phyloP scores from a whole-genome alignment of 2,329 filamentous ascomycete species.

The Fusarium nisikadoi region DNA sequence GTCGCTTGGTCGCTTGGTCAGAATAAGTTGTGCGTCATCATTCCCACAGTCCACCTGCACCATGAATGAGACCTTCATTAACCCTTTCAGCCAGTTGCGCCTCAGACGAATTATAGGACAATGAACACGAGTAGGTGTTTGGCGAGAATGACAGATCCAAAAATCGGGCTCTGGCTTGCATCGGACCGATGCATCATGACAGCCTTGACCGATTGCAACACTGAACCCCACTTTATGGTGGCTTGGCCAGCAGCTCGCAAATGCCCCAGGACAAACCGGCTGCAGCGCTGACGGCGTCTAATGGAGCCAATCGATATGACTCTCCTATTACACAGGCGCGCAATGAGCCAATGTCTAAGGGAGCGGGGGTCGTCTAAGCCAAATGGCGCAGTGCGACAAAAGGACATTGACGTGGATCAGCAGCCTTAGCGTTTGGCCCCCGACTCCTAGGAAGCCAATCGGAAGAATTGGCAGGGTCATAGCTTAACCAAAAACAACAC shows the following conservation, averaged over 20 bases:
- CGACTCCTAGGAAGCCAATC: constrained; percentile 43
- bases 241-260: constrained; percentile 33
- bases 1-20: background rate
- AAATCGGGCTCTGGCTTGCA: constrained; percentile 21
- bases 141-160: constrained; percentile 12
- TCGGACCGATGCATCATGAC: constrained; percentile 28
- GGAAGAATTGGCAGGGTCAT: constrained; percentile 45
- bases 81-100: background rate
- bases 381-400: constrained; percentile 44
- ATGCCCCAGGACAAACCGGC: constrained; percentile 6
- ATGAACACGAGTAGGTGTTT: background rate
- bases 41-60: constrained; percentile 6
- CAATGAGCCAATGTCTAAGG: constrained; percentile 20
- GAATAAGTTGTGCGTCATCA: background rate
- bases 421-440: constrained; percentile 43
- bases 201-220: constrained; percentile 25
- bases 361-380: constrained; percentile 26
- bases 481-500: constrained; percentile 31
- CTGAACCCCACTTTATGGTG: constrained; percentile 26
- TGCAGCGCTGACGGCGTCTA: constrained; percentile 44
- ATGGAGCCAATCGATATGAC: constrained; percentile 45
- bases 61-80: background rate
- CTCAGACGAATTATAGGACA: background rate
- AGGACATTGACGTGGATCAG: constrained; percentile 48
- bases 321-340: constrained; percentile 37